Evolutionary conservation across 164 flowering plant genomes (phyloP), one percentile per base, ranked within the genome.

Genomic region (Taxillus chinensis): DNA sequence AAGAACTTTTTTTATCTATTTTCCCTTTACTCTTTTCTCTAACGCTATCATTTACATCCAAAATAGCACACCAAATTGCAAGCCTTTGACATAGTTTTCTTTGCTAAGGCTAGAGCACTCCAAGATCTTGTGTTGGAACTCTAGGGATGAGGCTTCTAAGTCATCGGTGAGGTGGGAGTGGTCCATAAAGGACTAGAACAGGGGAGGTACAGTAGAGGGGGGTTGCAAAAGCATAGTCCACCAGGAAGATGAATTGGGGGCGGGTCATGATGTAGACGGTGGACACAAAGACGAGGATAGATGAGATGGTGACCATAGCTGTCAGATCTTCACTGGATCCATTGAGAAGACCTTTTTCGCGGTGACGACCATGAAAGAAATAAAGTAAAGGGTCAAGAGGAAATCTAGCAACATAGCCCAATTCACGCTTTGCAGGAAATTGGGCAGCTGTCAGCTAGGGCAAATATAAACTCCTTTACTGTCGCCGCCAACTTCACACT

Each of bases 161-260:
- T 73, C 79, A 0, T 79, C 83, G 7, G 72, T 70, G 16, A 81
- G 75, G 55, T 50, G 50, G 0, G 85, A 76, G 17, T 77, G 83
- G 46, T 75, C 71, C 76, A 79, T 67, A 66, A 81, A 83, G 39
- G 39, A 45, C 0, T 65, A 12, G 57, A 15, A 73, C 37, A 15
- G 38, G 51, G 66, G 8, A 73, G 68, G 5, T 65, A 62, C 3
- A 60, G 37, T 0, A 83, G 87, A 0, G 95, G 86, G 3, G 64
- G 74, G 59, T 82, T 77, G 57, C 87, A 81, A n/a, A n/a, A 3
- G 87, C 66, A 62, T 75, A 87, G 66, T 85, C 95, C 1, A 87
- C 80, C 2, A 87, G 66, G 66, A 75, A 87, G 39, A 87, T 70
- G 39, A 85, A 65, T 57, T 85, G 68, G 55, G 89, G 89, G 11